Evolutionary conservation across 1,284 basidiomycete species (phyloP), one percentile per base, ranked within the genome.

Genomic region (Thecaphora thlaspeos): DNA sequence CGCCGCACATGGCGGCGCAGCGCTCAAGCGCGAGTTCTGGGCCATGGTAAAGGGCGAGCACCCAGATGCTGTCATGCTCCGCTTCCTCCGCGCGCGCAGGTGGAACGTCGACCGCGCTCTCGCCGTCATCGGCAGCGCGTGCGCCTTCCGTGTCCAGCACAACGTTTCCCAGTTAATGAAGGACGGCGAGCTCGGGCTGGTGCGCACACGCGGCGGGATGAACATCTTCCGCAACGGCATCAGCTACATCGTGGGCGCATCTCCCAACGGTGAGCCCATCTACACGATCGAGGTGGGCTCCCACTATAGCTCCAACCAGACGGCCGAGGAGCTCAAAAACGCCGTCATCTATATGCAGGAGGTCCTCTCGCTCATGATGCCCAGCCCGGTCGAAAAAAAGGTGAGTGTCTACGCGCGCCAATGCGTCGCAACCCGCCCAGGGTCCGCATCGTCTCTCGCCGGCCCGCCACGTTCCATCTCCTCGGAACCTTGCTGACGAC

Each of bases 21-120:
- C 55, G 10, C 55, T 75, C 21, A 51, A 67, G 19, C 49, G 52
- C 21, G 66, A 73, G 40, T 75, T 75, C 46, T 75, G 72, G 72
- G 62, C 61, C 21, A 72, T 74, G 19, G 65, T 40, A 12, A 61
- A 69, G 30, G 72, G 72, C 34, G 72, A 74, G 41, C 72, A 74
- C 55, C 47, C 58, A 23, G 65, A 70, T 41, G 43, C 58, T 61
- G 62, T 71, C 46, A 68, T 78, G 67, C 70, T 80, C 4, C 70
- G 79, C 28, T 80, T 79, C 55, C 48, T 80, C 10, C 74, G 79
- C 39, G 79, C 79, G 2, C 67, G 79, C 24, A 73, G 70, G 45
- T 72, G 70, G 55, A 63, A 73, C 30, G 71, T 70, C n/a, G 59
- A 66, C 26, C 51, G 63, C 24, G 71, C 72, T 4, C 44, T 75